Evolutionary conservation across 2,329 filamentous ascomycete species (phyloP).

Genomic region (Mycosphaerella sp.): DNA sequence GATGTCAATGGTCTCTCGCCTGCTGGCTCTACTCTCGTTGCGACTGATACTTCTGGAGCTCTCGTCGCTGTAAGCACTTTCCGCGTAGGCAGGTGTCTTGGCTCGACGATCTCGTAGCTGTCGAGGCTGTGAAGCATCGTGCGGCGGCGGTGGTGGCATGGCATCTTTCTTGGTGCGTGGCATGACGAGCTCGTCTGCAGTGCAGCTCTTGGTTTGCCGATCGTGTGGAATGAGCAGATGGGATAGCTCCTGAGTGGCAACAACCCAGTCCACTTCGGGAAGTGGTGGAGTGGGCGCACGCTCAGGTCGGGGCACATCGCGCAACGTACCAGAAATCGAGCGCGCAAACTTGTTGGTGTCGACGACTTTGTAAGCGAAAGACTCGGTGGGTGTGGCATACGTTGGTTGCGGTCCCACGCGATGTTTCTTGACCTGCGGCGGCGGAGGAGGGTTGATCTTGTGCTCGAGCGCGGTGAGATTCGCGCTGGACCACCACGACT

Average conservation of each 20-base stretch:
- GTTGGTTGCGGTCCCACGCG: constrained; percentile 57
- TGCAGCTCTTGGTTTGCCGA: constrained; percentile 69
- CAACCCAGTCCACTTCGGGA: constrained; percentile 77
- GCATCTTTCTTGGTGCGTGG: constrained; percentile 50
- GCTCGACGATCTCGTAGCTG: constrained; percentile 48
- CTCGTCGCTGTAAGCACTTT: constrained; percentile 26
- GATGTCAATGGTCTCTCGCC: constrained; percentile 38
- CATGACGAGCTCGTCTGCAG: constrained; percentile 65
- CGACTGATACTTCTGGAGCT: constrained; percentile 21
- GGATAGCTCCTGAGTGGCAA: constrained; percentile 74
- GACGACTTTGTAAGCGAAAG: constrained; percentile 74
- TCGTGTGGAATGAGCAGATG: constrained; percentile 72
- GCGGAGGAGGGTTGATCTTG: constrained; percentile 47
- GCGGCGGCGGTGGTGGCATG: constrained; percentile 46
- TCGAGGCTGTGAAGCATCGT: constrained; percentile 49
- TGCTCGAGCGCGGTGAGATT: constrained; percentile 65
- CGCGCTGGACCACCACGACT: constrained; percentile 41
- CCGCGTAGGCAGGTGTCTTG: constrained; percentile 20
- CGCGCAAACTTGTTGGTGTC: constrained; percentile 60
- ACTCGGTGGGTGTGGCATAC: constrained; percentile 81
- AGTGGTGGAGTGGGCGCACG: constrained; percentile 58
- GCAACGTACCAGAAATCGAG: constrained; percentile 53
- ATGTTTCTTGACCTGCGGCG: constrained; percentile 49
- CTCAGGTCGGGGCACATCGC: constrained; percentile 32
- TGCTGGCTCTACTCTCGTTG: constrained; percentile 17